Percentiles rank a stretch among this genome's conserved stretches.
These are phyloP conservation scores for Limnanthes douglasii DNA, from an alignment of 345 rosid genomes.

Conservation along the genomic window DNA sequence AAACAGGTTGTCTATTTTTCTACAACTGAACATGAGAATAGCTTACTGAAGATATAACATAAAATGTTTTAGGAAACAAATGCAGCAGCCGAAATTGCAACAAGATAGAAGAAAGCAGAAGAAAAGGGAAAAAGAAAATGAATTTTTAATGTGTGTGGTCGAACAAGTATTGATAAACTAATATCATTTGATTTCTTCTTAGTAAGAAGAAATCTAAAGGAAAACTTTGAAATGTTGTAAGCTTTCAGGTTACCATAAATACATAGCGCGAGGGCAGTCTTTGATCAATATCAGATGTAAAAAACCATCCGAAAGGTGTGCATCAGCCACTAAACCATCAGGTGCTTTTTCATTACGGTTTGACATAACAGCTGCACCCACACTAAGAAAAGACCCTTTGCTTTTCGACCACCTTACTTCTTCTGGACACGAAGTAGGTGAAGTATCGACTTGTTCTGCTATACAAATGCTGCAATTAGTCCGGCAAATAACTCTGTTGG, in stretches of 20 bases:
- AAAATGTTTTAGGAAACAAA: not conserved
- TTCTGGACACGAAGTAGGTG: slow-evolving; percentile 17
- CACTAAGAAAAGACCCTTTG: slow-evolving; percentile 62
- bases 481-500: slow-evolving; percentile 52
- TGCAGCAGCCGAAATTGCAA: not conserved
- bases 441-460: slow-evolving; percentile 13
- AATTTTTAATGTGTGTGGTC: not conserved
- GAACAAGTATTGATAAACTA: too few relatives aligned
- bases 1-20: too few relatives aligned
- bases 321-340: slow-evolving; percentile 93
- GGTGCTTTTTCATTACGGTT: slow-evolving; percentile 88
- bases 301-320: slow-evolving; percentile 90
- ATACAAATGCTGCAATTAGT: slow-evolving; percentile 51
- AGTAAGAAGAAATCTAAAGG: not conserved
- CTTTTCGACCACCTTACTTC: slow-evolving; percentile 46
- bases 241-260: slow-evolving; percentile 52
- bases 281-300: slow-evolving; percentile 74
- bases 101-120: not conserved
- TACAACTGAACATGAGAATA: too few relatives aligned
- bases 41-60: not conserved
- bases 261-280: slow-evolving; percentile 72
- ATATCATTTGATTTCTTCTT: too few relatives aligned
- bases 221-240: not conserved
- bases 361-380: slow-evolving; percentile 85
- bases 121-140: not conserved